These are phyloP conservation scores for Macrophomina phaseolina DNA, from an alignment of 2,329 filamentous ascomycete species.

Conservation along the genomic window DNA sequence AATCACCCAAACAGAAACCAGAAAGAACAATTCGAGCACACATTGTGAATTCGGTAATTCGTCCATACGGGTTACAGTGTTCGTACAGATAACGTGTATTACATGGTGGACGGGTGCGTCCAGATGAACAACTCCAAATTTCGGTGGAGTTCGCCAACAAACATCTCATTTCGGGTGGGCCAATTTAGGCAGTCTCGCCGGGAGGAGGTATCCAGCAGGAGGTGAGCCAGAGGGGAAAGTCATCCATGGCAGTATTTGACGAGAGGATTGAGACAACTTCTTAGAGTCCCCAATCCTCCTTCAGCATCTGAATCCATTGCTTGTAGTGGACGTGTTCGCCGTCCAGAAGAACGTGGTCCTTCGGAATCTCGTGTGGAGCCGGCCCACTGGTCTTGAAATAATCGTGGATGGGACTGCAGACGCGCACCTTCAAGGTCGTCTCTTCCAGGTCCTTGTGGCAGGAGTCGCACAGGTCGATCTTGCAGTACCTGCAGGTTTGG, in stretches of 20 bases:
- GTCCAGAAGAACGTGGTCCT: constrained; percentile 19
- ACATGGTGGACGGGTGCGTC: not conserved
- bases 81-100: constrained; percentile 12
- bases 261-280: not conserved
- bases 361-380: constrained; percentile 13
- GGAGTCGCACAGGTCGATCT: constrained; percentile 20
- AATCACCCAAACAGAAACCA: not conserved
- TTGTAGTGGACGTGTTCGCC: constrained; percentile 19
- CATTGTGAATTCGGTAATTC: constrained; percentile 4
- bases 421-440: constrained; percentile 9
- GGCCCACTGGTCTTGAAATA: constrained; percentile 18
- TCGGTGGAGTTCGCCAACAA: not conserved
- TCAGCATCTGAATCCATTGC: constrained; percentile 14
- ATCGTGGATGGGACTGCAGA: constrained; percentile 19
- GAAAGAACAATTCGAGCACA: not conserved
- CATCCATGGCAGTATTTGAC: not conserved
- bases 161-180: not conserved
- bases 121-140: not conserved
- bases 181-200: not conserved
- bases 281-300: constrained; percentile 19
- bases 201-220: not conserved
- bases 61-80: constrained; percentile 8
- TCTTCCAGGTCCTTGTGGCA: constrained; percentile 20
- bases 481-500: constrained; percentile 22
- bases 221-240: not conserved